These are phyloP conservation scores for Acer negundo DNA, from an alignment of 345 rosid species.

Conservation along the genomic window DNA sequence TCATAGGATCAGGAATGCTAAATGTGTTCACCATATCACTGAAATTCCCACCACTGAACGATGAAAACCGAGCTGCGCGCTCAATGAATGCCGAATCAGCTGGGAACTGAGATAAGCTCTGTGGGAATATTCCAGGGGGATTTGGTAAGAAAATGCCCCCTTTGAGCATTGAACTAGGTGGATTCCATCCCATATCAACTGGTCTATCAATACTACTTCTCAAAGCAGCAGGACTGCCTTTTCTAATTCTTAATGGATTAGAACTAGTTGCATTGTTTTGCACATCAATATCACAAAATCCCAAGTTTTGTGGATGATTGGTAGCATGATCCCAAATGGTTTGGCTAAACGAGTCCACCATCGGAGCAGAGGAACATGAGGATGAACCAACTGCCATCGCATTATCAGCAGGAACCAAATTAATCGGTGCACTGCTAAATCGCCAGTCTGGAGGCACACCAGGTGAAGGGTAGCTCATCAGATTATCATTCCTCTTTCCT, in stretches of 20 bases:
- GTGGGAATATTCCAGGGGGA: constrained; percentile 54
- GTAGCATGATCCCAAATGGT: constrained; percentile 67
- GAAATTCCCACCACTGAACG: constrained; percentile 74
- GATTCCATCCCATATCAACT: constrained; percentile 74
- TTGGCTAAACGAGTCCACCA: constrained; percentile 66
- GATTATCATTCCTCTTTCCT: constrained; percentile 54
- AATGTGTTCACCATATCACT: constrained; percentile 68
- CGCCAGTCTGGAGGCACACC: constrained; percentile 60
- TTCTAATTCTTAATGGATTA: constrained; percentile 38
- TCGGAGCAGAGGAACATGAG: constrained; percentile 67
- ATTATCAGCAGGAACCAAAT: constrained; percentile 56
- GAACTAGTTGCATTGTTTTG: constrained; percentile 45
- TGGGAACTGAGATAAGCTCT: constrained; percentile 80
- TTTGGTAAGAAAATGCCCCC: constrained; percentile 61
- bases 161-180: constrained; percentile 59
- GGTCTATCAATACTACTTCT: constrained; percentile 55
- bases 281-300: constrained; percentile 55
- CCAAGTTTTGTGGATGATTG: constrained; percentile 57
- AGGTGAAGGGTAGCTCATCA: constrained; percentile 46
- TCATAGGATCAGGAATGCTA: constrained; percentile 57
- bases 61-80: constrained; percentile 94
- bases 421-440: constrained; percentile 45
- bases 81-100: constrained; percentile 90
- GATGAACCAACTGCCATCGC: constrained; percentile 53
- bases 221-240: constrained; percentile 46